Evolutionary conservation across 345 rosid genomes (phyloP).

Genomic region (Gossypium sturtianum): DNA sequence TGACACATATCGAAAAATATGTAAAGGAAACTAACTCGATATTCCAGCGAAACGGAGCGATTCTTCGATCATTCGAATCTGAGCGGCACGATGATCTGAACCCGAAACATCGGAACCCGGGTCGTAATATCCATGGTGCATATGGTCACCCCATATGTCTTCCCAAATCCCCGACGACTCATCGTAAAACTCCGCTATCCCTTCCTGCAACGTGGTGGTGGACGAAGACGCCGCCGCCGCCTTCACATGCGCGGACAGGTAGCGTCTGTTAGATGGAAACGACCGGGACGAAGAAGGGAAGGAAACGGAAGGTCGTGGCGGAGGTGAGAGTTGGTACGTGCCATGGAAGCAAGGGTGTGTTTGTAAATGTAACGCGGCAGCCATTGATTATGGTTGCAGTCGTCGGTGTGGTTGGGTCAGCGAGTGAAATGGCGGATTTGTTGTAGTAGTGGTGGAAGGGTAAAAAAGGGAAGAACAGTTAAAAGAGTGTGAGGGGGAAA

Average conservation of each 20-base stretch:
- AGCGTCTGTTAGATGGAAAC: background rate
- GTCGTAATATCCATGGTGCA: constrained; percentile 94
- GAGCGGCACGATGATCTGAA: constrained; percentile 64
- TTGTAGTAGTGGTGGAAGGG: background rate
- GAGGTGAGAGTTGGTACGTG: background rate
- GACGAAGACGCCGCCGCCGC: background rate
- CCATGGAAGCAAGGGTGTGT: background rate
- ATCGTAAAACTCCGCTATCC: constrained; percentile 83
- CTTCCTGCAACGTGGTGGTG: constrained; percentile 34
- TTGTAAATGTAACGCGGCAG: background rate
- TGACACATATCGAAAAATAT: background rate
- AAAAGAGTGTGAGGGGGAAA: too few species aligned
- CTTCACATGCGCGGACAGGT: constrained; percentile 9
- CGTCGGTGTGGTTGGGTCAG: background rate
- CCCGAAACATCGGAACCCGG: constrained; percentile 30
- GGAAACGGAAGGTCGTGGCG: background rate
- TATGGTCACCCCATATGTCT: constrained; percentile 87
- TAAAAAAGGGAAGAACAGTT: background rate
- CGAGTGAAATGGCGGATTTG: background rate
- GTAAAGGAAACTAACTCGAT: constrained; percentile 27
- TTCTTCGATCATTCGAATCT: constrained; percentile 82
- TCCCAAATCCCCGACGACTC: constrained; percentile 83
- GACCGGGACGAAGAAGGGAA: background rate
- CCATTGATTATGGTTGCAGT: background rate
- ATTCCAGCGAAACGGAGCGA: constrained; percentile 70